Evolutionary conservation across 2,329 filamentous ascomycete species (phyloP).

Genomic region (Fusarium multiceps): DNA sequence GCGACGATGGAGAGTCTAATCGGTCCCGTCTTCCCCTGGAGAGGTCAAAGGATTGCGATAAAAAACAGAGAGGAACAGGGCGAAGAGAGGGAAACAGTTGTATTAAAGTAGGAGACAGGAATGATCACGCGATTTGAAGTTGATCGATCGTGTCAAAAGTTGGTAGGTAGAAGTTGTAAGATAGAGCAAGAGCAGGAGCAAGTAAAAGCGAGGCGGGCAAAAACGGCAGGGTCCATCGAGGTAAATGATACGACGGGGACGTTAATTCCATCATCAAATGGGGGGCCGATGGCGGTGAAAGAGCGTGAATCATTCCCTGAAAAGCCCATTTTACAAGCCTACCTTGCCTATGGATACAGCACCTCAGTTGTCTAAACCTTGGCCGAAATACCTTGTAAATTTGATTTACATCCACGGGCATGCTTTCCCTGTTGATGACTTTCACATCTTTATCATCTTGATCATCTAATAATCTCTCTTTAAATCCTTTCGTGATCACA

Average conservation of each 20-base stretch:
- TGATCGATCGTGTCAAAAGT: background rate
- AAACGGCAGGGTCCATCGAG: slow-evolving; percentile 32
- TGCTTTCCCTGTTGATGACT: background rate
- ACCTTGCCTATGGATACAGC: background rate
- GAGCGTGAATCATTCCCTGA: slow-evolving; percentile 39
- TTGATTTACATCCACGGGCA: background rate
- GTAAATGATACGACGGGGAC: slow-evolving; percentile 39
- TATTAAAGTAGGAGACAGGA: background rate
- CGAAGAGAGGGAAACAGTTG: background rate
- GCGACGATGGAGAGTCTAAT: slow-evolving; percentile 30
- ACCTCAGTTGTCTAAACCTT: background rate
- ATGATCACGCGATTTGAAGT: slow-evolving; percentile 1
- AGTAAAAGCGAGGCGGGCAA: slow-evolving; percentile 22
- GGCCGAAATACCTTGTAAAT: background rate
- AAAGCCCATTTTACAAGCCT: background rate
- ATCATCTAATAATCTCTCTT: background rate
- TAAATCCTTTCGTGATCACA: background rate
- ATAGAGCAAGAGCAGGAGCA: background rate
- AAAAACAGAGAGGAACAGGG: background rate
- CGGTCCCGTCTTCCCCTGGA: slow-evolving; percentile 24
- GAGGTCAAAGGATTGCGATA: background rate
- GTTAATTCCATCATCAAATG: slow-evolving; percentile 30
- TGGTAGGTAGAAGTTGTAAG: slow-evolving; percentile 7
- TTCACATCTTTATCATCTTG: background rate
- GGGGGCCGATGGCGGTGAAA: slow-evolving; percentile 46